Percentiles rank a stretch among this genome's conserved stretches.
Evolutionary conservation across 345 rosid genomes (phyloP).

Genomic region (Hypericum androsaemum): DNA sequence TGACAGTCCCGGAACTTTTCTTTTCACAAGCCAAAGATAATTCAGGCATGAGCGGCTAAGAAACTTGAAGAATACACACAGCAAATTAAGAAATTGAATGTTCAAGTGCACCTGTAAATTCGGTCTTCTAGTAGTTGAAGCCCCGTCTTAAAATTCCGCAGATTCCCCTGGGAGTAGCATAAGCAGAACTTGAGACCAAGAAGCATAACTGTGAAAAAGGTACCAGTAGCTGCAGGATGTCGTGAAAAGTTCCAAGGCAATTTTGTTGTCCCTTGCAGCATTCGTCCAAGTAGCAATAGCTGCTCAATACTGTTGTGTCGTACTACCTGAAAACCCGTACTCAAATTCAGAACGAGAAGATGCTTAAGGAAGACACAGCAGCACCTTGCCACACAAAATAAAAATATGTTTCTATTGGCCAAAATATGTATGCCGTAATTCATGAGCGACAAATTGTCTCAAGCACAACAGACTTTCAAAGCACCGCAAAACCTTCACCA

Average conservation of each 20-base stretch:
- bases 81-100: conserved; percentile 6
- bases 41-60: too few species aligned
- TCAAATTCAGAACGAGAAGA: too few species aligned
- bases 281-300: conserved; percentile 85
- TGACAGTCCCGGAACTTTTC: too few species aligned
- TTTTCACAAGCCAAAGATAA: too few species aligned
- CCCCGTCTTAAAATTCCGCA: conserved; percentile 79
- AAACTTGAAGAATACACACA: not conserved
- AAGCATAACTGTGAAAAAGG: conserved; percentile 94
- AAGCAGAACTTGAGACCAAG: conserved; percentile 95
- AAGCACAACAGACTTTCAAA: too few species aligned
- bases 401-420: too few species aligned
- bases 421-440: too few species aligned
- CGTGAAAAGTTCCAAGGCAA: conserved; percentile 85
- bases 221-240: conserved; percentile 96
- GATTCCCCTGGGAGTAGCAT: conserved; percentile 72
- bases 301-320: conserved; percentile 89
- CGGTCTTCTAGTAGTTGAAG: conserved; percentile 94
- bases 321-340: conserved; percentile 42
- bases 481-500: too few species aligned
- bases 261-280: conserved; percentile 82
- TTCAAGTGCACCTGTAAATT: conserved; percentile 53
- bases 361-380: too few species aligned
- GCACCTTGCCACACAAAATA: too few species aligned
- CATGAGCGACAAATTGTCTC: too few species aligned